Evolutionary conservation across 257 asterid species (phyloP).

Genomic region (Plectranthus barbatus): DNA sequence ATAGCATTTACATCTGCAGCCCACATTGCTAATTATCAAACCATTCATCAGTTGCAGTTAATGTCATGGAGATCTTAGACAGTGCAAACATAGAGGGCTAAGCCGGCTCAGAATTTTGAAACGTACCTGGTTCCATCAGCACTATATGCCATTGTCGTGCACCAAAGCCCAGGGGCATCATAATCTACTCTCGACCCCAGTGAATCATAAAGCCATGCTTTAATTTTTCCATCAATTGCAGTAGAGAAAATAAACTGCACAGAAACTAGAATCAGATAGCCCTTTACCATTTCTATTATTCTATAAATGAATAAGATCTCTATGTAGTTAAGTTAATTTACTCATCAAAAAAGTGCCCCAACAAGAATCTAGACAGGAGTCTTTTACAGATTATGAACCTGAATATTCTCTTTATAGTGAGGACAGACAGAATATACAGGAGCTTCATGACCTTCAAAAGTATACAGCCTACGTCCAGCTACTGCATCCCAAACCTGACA

Average conservation of each 20-base stretch:
- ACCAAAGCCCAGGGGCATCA: constrained; percentile 99
- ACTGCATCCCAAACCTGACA: constrained; percentile 91
- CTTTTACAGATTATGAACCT: constrained; percentile 29
- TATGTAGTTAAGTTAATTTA: constrained; percentile 4
- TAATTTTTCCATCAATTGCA: constrained; percentile 96
- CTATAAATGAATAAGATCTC: neutral
- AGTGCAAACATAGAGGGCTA: neutral
- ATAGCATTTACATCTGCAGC: neutral
- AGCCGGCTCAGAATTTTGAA: constrained; percentile 13
- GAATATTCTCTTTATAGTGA: constrained; percentile 82
- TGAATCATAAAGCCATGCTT: constrained; percentile 97
- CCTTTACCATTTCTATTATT: constrained; percentile 6
- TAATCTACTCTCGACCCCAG: constrained; percentile 97
- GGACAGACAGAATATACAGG: constrained; percentile 94
- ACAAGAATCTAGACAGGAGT: neutral
- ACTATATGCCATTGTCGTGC: constrained; percentile 96
- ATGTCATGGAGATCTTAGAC: neutral
- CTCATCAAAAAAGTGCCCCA: constrained; percentile 1
- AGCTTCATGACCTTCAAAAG: constrained; percentile 90
- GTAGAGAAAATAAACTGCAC: constrained; percentile 96
- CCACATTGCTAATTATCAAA: neutral
- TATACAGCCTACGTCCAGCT: constrained; percentile 59
- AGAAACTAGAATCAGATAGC: constrained; percentile 22
- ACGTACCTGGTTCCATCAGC: constrained; percentile 94
- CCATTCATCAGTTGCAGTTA: neutral